A percentile compares a stretch with the other conserved stretches of the same genome.
Conservation (phyloP, 2,329 filamentous ascomycete species). For the Aureobasidium vineae region DNA sequence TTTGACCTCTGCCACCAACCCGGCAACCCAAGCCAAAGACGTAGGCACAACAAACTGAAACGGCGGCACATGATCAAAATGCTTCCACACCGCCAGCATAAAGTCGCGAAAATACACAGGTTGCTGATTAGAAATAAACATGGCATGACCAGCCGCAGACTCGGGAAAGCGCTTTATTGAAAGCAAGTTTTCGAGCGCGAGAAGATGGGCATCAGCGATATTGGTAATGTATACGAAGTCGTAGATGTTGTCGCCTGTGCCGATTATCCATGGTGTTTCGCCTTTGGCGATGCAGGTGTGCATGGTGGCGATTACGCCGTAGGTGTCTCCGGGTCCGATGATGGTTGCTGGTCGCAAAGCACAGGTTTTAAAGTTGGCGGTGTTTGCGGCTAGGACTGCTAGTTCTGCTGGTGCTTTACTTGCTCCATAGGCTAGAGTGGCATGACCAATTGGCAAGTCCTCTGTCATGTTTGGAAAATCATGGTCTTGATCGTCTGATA, state of each 20-base stretch:
- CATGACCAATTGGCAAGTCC: conserved; percentile 71
- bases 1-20: conserved; percentile 47
- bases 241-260: conserved; percentile 67
- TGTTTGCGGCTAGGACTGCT: conserved; percentile 72
- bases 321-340: conserved; percentile 81
- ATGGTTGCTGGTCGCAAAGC: conserved; percentile 84
- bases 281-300: conserved; percentile 66
- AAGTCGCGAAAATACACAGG: conserved; percentile 93
- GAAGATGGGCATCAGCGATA: conserved; percentile 74
- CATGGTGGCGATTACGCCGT: conserved; percentile 68
- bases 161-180: conserved; percentile 46
- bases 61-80: conserved; percentile 55
- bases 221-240: conserved; percentile 71
- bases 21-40: conserved; percentile 50
- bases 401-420: conserved; percentile 86
- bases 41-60: conserved; percentile 52
- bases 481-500: conserved; percentile 70
- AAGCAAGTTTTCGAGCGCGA: conserved; percentile 73
- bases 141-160: conserved; percentile 71
- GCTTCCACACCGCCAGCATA: conserved; percentile 71
- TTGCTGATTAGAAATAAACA: conserved; percentile 86
- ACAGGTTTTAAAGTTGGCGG: conserved; percentile 66
- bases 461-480: conserved; percentile 86
- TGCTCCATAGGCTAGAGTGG: conserved; percentile 76
- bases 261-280: conserved; percentile 76